phyloP scores from a whole-genome alignment of 1,139 yeast genomes.

The Keqinozyma sinolaborantium region DNA sequence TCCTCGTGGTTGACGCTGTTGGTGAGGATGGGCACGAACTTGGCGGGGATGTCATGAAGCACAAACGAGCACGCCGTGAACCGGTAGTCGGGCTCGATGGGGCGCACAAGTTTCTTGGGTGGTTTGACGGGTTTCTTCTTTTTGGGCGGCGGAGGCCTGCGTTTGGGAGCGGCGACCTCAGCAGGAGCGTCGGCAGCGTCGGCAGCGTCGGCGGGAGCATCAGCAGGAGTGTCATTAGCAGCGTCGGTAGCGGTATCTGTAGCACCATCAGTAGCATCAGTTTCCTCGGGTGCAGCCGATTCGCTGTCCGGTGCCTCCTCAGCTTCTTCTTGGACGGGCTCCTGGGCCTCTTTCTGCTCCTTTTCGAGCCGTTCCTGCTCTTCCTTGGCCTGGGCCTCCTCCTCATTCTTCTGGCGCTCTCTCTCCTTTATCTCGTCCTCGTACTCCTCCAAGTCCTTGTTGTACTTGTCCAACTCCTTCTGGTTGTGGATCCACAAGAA shows the following conservation, averaged over 20 bases:
- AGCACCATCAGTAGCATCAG: background rate
- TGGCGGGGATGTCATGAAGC: slow-evolving; percentile 58
- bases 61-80: slow-evolving; percentile 66
- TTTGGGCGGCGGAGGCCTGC: slow-evolving; percentile 22
- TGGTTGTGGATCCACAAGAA: slow-evolving; percentile 59
- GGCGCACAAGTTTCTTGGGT: slow-evolving; percentile 23
- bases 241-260: slow-evolving; percentile 1
- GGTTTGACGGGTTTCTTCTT: slow-evolving; percentile 16
- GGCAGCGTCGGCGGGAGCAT: background rate
- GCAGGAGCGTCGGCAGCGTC: no score
- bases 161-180: slow-evolving; percentile 6
- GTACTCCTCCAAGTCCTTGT: slow-evolving; percentile 30
- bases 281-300: background rate
- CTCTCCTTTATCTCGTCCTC: slow-evolving; percentile 20
- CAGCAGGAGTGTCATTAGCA: no score
- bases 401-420: slow-evolving; percentile 20
- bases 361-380: slow-evolving; percentile 18
- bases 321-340: slow-evolving; percentile 9
- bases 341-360: slow-evolving; percentile 18
- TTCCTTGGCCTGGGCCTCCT: slow-evolving; percentile 22
- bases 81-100: slow-evolving; percentile 37
- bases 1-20: slow-evolving; percentile 63
- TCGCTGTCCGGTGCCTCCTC: slow-evolving; percentile 8
- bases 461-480: slow-evolving; percentile 46
- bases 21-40: slow-evolving; percentile 64